phyloP scores from a whole-genome alignment of 2,329 filamentous ascomycete genomes.

The Eutypella sp. region DNA sequence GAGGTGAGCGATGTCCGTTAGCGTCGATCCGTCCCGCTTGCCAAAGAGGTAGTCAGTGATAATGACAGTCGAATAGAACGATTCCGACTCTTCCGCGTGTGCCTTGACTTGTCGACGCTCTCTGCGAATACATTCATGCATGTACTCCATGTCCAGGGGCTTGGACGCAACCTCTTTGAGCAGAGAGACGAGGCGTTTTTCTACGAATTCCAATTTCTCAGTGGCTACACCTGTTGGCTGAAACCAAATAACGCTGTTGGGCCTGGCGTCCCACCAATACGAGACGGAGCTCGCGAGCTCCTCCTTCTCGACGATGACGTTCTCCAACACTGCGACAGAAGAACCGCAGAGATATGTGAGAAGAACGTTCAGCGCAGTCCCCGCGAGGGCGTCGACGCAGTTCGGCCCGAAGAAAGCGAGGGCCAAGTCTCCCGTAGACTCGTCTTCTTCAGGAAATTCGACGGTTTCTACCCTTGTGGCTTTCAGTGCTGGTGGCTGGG shows the following conservation, averaged over 20 bases:
- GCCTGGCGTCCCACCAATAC: constrained; percentile 73
- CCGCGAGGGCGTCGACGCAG: constrained; percentile 63
- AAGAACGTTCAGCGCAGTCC: constrained; percentile 72
- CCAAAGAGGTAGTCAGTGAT: constrained; percentile 93
- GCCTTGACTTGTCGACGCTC: constrained; percentile 80
- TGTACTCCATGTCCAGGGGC: constrained; percentile 82
- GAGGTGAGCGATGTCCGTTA: constrained; percentile 54
- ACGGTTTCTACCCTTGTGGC: constrained; percentile 72
- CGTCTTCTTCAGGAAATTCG: constrained; percentile 94
- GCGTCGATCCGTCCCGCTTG: constrained; percentile 72
- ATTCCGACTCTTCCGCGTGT: constrained; percentile 73
- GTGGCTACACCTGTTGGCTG: constrained; percentile 83
- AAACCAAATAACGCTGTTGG: constrained; percentile 80
- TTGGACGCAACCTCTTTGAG: constrained; percentile 75
- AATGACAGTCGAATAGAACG: constrained; percentile 77
- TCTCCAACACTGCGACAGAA: constrained; percentile 87
- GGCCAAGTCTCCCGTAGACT: constrained; percentile 83
- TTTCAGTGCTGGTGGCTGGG: constrained; percentile 66
- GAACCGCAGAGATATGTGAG: constrained; percentile 88
- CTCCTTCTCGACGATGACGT: constrained; percentile 87
- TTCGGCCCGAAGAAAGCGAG: constrained; percentile 84
- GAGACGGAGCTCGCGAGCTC: constrained; percentile 83
- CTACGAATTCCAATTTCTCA: constrained; percentile 75
- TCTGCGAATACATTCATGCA: constrained; percentile 79
- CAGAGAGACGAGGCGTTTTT: constrained; percentile 79